Conservation (phyloP, 331 rosid species). For the Arachis monticola region DNA sequence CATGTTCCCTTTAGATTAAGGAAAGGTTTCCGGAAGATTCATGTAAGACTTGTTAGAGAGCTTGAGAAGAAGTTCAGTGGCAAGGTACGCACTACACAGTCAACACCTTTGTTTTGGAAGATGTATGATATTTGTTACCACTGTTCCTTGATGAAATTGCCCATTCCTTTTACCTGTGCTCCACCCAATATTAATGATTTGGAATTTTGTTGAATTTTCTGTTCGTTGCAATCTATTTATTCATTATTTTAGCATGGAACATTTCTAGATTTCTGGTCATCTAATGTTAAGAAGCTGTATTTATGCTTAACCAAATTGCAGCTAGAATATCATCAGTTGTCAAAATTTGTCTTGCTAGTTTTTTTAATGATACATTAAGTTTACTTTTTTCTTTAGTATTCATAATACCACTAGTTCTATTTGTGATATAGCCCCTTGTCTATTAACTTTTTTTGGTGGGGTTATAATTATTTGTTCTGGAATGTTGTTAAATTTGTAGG, state of each 20-base stretch:
- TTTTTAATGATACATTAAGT: too few species aligned
- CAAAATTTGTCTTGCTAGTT: too few species aligned
- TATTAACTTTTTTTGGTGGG: background rate
- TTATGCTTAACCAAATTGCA: background rate
- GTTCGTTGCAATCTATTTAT: background rate
- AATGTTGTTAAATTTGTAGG: slow-evolving; percentile 42
- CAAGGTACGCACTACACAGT: slow-evolving; percentile 52
- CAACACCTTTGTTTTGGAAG: background rate
- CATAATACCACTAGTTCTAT: too few species aligned
- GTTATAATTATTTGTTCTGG: background rate
- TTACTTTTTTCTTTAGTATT: too few species aligned
- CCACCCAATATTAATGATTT: background rate
- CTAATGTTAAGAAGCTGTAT: background rate
- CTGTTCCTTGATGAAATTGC: background rate
- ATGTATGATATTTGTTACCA: background rate
- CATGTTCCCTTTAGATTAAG: slow-evolving; percentile 83
- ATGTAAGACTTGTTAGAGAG: slow-evolving; percentile 91
- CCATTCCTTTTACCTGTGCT: background rate
- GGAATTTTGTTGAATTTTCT: slow-evolving; percentile 12
- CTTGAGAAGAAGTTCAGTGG: slow-evolving; percentile 95
- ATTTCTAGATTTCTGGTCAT: slow-evolving; percentile 2
- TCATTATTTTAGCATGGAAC: background rate
- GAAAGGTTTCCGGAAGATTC: slow-evolving; percentile 85
- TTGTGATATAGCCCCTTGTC: background rate
- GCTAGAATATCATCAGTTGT: background rate